Evolutionary conservation across 2,329 filamentous ascomycete species (phyloP), one percentile per base, ranked within the genome.

Genomic region (Aspergillus jensenii): DNA sequence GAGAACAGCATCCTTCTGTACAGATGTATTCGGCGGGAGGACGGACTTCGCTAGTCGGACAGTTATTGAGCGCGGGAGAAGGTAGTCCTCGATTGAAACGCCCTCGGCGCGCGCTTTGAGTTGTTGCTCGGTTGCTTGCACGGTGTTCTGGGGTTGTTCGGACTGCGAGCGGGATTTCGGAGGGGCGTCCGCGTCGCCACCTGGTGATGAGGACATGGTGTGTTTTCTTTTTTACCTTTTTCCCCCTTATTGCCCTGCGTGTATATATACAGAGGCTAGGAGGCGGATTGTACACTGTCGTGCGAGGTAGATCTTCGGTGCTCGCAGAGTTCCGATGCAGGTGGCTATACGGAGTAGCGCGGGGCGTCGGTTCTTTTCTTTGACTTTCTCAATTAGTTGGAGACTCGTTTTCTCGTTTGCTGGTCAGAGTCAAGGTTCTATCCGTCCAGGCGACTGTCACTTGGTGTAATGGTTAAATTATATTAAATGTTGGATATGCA

Each of bases 1-100:
- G 15, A 86, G 74, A 4, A 87, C 74, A 11, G 86, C 86, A 74
- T 88, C 86, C 72, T 87, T 87, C 65, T 87, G 83, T 41, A 88
- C 84, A 48, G 83, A 81, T 15, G 85, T 88, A 70, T 88, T 87
- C 4, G 86, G 78, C 1, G 86, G 85, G 3, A 88, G 77, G 6
- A 86, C 84, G 56, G 84, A 82, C 72, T 87, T 87, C 12, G 84
- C 84, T 19, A 88, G 80, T 25, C 85, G 81, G 55, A 83, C 79
- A 25, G 86, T 82, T 68, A 87, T 81, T 5, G 84, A 84, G 60
- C 85, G 85, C 17, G 86, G 86, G 41, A 88, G 80, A 56, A 82
- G 82, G 61, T 86, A 83, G 63, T 88, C 85, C 83, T 78, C 75
- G 35, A 78, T 73, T 61, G 69, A 75, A 15, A 76, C 71, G 25